Evolutionary conservation across 805 yeast genomes (phyloP), one percentile per base, ranked within the genome.

Genomic region (Saturnispora serradocipensis): DNA sequence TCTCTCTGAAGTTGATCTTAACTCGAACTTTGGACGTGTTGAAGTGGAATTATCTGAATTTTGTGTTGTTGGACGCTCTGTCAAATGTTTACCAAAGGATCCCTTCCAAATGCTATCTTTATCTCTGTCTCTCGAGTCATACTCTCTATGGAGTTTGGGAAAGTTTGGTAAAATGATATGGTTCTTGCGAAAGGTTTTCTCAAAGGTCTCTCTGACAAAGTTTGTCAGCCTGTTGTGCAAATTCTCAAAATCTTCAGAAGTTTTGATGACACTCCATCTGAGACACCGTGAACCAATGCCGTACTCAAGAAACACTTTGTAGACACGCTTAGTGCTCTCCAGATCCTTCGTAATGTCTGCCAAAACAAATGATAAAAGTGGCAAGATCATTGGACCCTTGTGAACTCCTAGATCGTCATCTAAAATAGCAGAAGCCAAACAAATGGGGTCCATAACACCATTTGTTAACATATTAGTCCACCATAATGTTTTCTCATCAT

Each of bases 201-300:
- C 50, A 42, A 40, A 32, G 20, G 45, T 40, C 10, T 48, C 50
- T 15, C 39, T 46, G 18, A 46, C 49, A 22, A 36, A 38, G 10
- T 44, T 50, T 10, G 45, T 82, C 55, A 90, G 70, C 50, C 79
- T 76, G 18, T 85, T 77, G 64, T 90, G 95, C 51, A 91, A 72
- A 25, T 73, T 74, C n/a, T 78, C 68, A 43, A 93, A 72, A 55
- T 89, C 96, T 58, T 81, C 80, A 46, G 83, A 78, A 22, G 81
- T 84, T 59, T 84, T 84, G 28, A 80, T 73, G 6, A 93, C 78
- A 1, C 83, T 72, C 99, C 99, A 93, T 58, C 79, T 78, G 59
- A 89, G 70, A 50, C 89, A 69, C 51, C 82, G 79, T 5, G 81
- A 78, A 2, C 96, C 96, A 32, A 89, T 79, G 6, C 98, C 99